Evolutionary conservation across 2,329 filamentous ascomycete genomes (phyloP).

Genomic region (Exophiala aquamarina): DNA sequence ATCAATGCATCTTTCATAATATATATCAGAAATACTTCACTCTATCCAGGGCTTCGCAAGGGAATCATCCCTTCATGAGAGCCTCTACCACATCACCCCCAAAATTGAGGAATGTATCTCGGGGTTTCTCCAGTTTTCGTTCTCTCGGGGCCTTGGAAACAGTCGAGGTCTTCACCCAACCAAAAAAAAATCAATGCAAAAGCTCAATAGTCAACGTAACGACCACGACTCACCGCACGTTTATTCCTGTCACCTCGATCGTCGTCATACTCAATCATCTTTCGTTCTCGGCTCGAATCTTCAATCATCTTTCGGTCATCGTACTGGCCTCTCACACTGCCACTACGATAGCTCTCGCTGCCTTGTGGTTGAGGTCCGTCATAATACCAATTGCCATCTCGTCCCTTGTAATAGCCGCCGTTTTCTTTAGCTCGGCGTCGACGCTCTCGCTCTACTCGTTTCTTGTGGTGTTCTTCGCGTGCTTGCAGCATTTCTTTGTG

Average conservation of each 20-base stretch:
- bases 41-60: no score
- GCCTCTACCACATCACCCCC: no score
- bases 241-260: not conserved
- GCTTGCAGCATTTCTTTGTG: constrained; percentile 55
- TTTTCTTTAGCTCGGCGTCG: constrained; percentile 21
- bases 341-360: constrained; percentile 18
- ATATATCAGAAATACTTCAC: no score
- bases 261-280: constrained; percentile 16
- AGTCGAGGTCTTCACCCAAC: no score
- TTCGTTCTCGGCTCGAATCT: constrained; percentile 15
- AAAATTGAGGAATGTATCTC: no score
- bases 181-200: not conserved
- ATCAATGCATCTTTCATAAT: no score
- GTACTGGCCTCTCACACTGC: constrained; percentile 12
- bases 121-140: no score
- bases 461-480: constrained; percentile 37
- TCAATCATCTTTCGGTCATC: constrained; percentile 14
- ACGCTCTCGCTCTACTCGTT: constrained; percentile 24
- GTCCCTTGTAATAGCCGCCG: constrained; percentile 28
- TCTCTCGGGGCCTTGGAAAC: no score
- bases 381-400: constrained; percentile 29
- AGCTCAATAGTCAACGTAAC: not conserved
- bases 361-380: constrained; percentile 22
- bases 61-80: no score
- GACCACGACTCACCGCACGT: constrained; percentile 2